phyloP scores from a whole-genome alignment of 345 rosid species.

The Carallia brachiata region DNA sequence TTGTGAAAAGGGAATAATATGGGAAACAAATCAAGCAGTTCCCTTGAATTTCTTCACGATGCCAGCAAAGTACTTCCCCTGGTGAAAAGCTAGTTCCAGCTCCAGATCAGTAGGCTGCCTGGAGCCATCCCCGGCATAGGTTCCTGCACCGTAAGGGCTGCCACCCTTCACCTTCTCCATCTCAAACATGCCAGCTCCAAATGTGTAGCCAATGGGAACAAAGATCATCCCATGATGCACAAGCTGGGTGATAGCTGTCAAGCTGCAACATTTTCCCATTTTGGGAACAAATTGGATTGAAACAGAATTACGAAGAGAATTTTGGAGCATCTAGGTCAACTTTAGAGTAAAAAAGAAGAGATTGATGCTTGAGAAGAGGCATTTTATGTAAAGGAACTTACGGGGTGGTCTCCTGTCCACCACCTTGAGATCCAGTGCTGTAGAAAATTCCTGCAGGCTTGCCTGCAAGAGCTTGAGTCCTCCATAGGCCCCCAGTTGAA shows the following conservation, averaged over 20 bases:
- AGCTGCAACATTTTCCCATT: conserved; percentile 33
- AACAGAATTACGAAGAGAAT: no score
- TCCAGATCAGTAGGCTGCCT: conserved; percentile 84
- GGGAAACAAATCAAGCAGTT: conserved; percentile 32
- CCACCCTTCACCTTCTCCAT: conserved; percentile 93
- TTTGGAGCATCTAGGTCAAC: no score
- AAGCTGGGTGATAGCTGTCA: conserved; percentile 94
- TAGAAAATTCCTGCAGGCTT: conserved; percentile 95
- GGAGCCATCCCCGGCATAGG: conserved; percentile 85
- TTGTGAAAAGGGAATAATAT: background rate
- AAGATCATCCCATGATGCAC: conserved; percentile 96
- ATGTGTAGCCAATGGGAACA: conserved; percentile 94
- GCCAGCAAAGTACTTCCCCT: conserved; percentile 85
- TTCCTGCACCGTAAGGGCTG: conserved; percentile 94
- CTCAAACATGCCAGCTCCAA: conserved; percentile 99
- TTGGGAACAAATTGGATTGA: background rate
- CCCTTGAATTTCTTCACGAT: conserved; percentile 90
- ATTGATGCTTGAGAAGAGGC: background rate
- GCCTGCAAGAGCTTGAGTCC: conserved; percentile 90
- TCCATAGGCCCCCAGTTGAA: conserved; percentile 93
- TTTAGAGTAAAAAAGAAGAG: background rate
- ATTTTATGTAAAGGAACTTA: conserved; percentile 32
- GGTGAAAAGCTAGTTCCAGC: conserved; percentile 89
- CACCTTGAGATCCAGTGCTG: conserved; percentile 99
- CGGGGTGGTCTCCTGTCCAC: conserved; percentile 99